Evolutionary conservation across 2,329 filamentous ascomycete genomes (phyloP).

Genomic region (Periconia sp.): DNA sequence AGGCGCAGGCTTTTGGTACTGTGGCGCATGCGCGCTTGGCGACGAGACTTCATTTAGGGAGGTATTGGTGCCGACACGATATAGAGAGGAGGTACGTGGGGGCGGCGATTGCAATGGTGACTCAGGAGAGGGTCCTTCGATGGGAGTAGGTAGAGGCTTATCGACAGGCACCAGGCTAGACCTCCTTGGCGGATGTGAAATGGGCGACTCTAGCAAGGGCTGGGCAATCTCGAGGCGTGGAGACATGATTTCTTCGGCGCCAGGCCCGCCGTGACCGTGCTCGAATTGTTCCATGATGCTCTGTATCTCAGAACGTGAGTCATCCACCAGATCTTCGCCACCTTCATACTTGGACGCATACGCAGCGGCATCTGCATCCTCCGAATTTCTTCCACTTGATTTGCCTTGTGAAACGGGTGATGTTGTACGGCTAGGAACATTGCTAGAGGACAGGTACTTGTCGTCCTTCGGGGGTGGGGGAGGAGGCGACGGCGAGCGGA

Average conservation of each 20-base stretch:
- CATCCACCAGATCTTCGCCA: conserved; percentile 52
- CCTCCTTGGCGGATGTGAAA: conserved; percentile 78
- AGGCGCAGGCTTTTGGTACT: conserved; percentile 64
- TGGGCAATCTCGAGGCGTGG: conserved; percentile 83
- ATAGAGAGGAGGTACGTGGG: conserved; percentile 41
- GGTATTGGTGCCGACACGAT: conserved; percentile 35
- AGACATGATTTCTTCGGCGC: conserved; percentile 88
- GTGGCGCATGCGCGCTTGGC: conserved; percentile 46
- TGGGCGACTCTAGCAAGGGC: conserved; percentile 71
- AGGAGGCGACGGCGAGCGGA: conserved; percentile 50
- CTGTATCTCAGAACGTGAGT: conserved; percentile 85
- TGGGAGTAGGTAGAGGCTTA: conserved; percentile 40
- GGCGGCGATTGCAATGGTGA: conserved; percentile 38
- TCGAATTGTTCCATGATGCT: conserved; percentile 98
- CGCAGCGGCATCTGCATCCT: conserved; percentile 39
- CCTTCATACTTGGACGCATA: conserved; percentile 58
- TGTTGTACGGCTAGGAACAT: conserved; percentile 50
- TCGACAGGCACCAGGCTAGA: conserved; percentile 82
- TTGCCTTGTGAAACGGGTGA: conserved; percentile 41
- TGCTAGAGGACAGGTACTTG: conserved; percentile 52
- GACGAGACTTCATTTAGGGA: conserved; percentile 36
- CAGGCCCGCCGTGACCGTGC: conserved; percentile 72
- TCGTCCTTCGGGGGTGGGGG: conserved; percentile 59
- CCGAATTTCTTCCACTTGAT: conserved; percentile 48
- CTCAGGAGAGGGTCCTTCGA: conserved; percentile 30